Percentiles rank a stretch among this genome's conserved stretches.
These are phyloP conservation scores for Cryptococcus neoformans DNA, from an alignment of 1,284 basidiomycete genomes.

Conservation along the genomic window DNA sequence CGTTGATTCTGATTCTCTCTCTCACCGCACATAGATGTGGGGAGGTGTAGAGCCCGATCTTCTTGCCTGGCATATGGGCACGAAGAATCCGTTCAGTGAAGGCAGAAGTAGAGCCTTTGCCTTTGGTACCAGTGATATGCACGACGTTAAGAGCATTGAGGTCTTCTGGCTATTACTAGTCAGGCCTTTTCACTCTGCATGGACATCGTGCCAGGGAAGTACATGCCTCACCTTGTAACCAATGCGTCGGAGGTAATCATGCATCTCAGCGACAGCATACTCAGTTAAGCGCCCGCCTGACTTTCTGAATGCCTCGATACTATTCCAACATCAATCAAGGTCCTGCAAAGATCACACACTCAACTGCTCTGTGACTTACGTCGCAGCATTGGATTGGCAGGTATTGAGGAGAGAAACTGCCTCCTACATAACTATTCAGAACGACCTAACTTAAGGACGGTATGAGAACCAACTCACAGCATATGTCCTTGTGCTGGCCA, in stretches of 20 bases:
- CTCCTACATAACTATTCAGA: constrained; percentile 49
- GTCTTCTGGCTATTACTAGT: constrained; percentile 62
- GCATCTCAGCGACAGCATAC: constrained; percentile 80
- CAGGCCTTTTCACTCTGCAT: constrained; percentile 63
- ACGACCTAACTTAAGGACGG: not conserved
- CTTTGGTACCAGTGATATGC: constrained; percentile 98
- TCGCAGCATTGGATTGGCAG: constrained; percentile 90
- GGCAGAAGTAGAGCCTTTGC: constrained; percentile 96
- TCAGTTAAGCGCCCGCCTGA: constrained; percentile 67
- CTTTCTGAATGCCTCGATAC: constrained; percentile 75
- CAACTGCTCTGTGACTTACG: constrained; percentile 33
- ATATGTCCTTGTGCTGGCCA: constrained; percentile 30
- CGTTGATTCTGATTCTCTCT: constrained; percentile 93
- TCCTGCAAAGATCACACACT: not conserved
- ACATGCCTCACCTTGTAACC: constrained; percentile 69
- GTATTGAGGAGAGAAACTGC: constrained; percentile 87
- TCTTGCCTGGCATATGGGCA: constrained; percentile 34
- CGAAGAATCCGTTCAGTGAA: constrained; percentile 62
- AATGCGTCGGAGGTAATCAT: constrained; percentile 82
- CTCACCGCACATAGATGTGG: constrained; percentile 95
- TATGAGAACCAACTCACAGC: constrained; percentile 13
- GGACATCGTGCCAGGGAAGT: not conserved
- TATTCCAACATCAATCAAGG: constrained; percentile 7
- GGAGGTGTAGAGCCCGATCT: constrained; percentile 79
- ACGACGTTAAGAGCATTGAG: constrained; percentile 89